Base-by-base conservation (phyloP, 345 rosid genomes). In the Salix brachista region DNA sequence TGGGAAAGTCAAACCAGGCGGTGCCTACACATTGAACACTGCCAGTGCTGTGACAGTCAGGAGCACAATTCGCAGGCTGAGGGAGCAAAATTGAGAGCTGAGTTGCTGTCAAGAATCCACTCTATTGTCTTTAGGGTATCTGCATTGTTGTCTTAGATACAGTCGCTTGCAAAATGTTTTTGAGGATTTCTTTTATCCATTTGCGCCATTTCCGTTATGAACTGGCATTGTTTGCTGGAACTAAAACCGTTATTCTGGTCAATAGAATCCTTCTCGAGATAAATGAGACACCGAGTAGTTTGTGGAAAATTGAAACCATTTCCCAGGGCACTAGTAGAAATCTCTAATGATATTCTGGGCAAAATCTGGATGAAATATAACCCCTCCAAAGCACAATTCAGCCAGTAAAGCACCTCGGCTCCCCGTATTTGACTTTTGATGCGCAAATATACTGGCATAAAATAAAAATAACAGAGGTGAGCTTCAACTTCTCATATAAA, bases 11-110 rank as follows among this genome's bases (percentile, higher is more conserved):
- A 75, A 82, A 67, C 81, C 84, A 1, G 84, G 84, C 9, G 79
- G 84, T 65, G 84, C 84, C 42, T 75, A 82, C 84, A 82, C 84
- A 4, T 70, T 78, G 77, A 78, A 82, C 80, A 89, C 92, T 18
- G 94, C 94, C 1, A 88, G 91, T 80, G 94, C 92, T 13, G 92
- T 91, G 62, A 91, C 95, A 2, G 91, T 89, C 26, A 83, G 92
- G 87, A 89, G 95, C 80, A 89, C 95, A 75, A 87, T 89, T 19
- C 70, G 92, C 12, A 89, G 92, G 74, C 83, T 91, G 74, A 88
- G 95, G 84, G 95, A 89, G 75, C 95, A 89, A 78, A 78, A 91
- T 91, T 2, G 90, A 89, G 83, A 84, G 89, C 72, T 91, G 79
- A 81, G 66, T 61, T 75, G 36, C 69, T 52, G 36, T 52, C 13